Evolutionary conservation across 257 asterid genomes (phyloP).

Genomic region (Mentha longifolia): DNA sequence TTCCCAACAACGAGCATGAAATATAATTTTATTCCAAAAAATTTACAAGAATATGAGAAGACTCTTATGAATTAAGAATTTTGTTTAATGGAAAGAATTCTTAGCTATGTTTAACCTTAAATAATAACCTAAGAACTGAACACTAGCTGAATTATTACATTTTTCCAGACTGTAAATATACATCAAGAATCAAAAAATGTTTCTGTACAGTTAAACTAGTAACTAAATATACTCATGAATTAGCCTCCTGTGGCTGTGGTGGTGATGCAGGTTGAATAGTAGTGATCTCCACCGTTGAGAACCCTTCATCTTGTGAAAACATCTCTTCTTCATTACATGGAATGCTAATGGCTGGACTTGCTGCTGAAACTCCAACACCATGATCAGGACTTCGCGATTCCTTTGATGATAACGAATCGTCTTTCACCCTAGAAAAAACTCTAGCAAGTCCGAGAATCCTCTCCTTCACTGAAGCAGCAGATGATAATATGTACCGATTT

Average conservation of each 20-base stretch:
- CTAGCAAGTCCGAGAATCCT: constrained; percentile 44
- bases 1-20: too few species aligned
- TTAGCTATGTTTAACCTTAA: too few species aligned
- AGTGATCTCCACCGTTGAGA: background rate
- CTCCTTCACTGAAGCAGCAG: constrained; percentile 18
- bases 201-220: too few species aligned
- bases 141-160: too few species aligned
- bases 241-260: background rate
- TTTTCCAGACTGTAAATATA: too few species aligned
- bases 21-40: too few species aligned
- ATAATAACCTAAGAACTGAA: too few species aligned
- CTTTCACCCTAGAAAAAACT: background rate
- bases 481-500: background rate
- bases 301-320: constrained; percentile 8
- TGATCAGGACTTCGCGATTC: background rate
- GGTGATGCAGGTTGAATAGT: background rate
- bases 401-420: background rate
- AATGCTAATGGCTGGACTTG: constrained; percentile 3
- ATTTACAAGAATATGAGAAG: too few species aligned
- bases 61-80: too few species aligned
- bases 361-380: background rate
- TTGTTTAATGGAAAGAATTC: too few species aligned
- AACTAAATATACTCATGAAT: background rate
- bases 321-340: constrained; percentile 8
- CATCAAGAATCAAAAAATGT: too few species aligned